These are phyloP conservation scores for Apiotrichum akiyoshidainum DNA, from an alignment of 1,284 basidiomycete genomes.

Conservation along the genomic window DNA sequence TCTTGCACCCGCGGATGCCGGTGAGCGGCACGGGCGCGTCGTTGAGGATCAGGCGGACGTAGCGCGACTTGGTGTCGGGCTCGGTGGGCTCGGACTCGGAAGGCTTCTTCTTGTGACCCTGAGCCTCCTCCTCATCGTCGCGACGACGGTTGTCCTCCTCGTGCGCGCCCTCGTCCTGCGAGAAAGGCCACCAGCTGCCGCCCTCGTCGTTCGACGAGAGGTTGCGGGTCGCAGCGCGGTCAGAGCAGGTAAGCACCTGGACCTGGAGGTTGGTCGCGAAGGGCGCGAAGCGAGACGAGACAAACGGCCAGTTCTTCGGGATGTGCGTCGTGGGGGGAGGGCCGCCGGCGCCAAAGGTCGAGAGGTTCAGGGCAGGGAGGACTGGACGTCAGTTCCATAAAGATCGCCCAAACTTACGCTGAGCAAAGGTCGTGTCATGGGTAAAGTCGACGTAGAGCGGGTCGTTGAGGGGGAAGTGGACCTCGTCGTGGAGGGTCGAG, in stretches of 20 bases:
- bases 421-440: constrained; percentile 47
- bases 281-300: constrained; percentile 50
- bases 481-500: constrained; percentile 57
- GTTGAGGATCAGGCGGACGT: constrained; percentile 57
- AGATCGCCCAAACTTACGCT: constrained; percentile 25
- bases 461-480: constrained; percentile 63
- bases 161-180: constrained; percentile 2
- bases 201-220: background rate
- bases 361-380: constrained; percentile 62
- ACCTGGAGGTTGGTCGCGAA: constrained; percentile 61
- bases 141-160: background rate
- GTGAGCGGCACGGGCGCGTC: constrained; percentile 64
- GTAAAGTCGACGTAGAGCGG: constrained; percentile 53
- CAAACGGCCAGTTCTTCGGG: constrained; percentile 54
- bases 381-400: constrained; percentile 49
- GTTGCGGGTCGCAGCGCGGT: background rate
- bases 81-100: constrained; percentile 2
- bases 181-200: constrained; percentile 15
- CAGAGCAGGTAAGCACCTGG: constrained; percentile 59
- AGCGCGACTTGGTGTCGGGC: constrained; percentile 7
- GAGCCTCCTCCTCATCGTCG: constrained; percentile 5
- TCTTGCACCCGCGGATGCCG: constrained; percentile 58
- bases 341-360: constrained; percentile 64
- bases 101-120: constrained; percentile 1
- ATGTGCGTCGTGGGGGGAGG: constrained; percentile 72